phyloP scores from a whole-genome alignment of 2,329 filamentous ascomycete species.

The Calonectria hongkongensis region DNA sequence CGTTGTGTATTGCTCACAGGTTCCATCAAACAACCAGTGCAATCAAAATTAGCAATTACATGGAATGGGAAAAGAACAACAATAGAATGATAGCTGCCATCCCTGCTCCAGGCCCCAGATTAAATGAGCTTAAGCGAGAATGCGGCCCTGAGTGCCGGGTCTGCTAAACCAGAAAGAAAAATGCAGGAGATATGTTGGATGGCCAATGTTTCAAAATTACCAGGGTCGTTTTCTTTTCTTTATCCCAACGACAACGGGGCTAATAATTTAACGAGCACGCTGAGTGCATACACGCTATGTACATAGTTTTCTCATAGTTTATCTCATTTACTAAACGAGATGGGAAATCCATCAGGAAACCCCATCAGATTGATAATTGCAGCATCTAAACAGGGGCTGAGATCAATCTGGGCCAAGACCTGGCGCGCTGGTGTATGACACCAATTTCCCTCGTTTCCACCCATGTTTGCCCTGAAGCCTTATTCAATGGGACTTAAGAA shows the following conservation, averaged over 20 bases:
- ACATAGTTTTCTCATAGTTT: too few species aligned
- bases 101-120: neutral
- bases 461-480: too few species aligned
- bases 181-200: neutral
- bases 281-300: too few species aligned
- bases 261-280: neutral
- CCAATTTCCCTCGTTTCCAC: too few species aligned
- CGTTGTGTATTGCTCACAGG: neutral
- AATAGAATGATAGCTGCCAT: constrained; percentile 1
- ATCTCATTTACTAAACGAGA: neutral
- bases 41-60: constrained; percentile 5
- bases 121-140: constrained; percentile 14
- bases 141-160: neutral
- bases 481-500: too few species aligned
- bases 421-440: too few species aligned
- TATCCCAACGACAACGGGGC: neutral
- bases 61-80: neutral
- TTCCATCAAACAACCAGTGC: too few species aligned
- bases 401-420: too few species aligned
- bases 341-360: neutral
- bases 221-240: neutral
- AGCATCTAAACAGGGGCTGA: too few species aligned
- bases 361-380: too few species aligned
- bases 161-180: neutral
- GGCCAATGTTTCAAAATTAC: neutral